phyloP scores from a whole-genome alignment of 73 alveolate species.

The Halteria grandinella region DNA sequence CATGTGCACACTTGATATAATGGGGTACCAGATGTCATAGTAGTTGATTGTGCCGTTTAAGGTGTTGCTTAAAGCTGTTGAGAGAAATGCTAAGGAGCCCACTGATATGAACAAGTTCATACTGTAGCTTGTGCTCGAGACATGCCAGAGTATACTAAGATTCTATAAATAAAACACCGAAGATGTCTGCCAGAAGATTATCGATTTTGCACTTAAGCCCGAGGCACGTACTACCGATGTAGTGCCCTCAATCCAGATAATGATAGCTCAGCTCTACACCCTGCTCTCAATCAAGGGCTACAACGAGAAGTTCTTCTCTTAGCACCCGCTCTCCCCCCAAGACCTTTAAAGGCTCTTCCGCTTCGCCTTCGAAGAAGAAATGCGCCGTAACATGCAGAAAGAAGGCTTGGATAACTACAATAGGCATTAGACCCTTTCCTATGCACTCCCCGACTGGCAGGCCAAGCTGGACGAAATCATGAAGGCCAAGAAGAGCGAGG shows the following conservation, averaged over 20 bases:
- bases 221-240: conserved; percentile 41
- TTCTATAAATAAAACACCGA: conserved; percentile 23
- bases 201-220: conserved; percentile 17
- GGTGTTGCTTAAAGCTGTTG: conserved; percentile 10
- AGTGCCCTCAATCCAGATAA: conserved; percentile 40
- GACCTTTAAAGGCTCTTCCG: too few species aligned
- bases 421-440: too few species aligned
- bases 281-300: conserved; percentile 13
- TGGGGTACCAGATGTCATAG: conserved; percentile 24
- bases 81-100: too few species aligned
- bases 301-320: background rate
- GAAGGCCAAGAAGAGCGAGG: too few species aligned
- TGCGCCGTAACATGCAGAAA: too few species aligned
- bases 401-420: too few species aligned
- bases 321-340: too few species aligned
- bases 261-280: conserved; percentile 39
- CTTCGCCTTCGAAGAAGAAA: too few species aligned
- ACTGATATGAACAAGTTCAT: too few species aligned
- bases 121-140: conserved; percentile 33
- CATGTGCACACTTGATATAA: conserved; percentile 45
- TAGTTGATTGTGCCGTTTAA: conserved; percentile 19
- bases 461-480: too few species aligned
- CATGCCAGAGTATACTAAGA: conserved; percentile 49
- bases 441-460: too few species aligned
- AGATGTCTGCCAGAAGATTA: background rate